A percentile compares a stretch with the other conserved stretches of the same genome.
These are phyloP conservation scores for Phialemoniopsis sp. DNA, from an alignment of 2,329 filamentous ascomycete genomes.

Conservation along the genomic window DNA sequence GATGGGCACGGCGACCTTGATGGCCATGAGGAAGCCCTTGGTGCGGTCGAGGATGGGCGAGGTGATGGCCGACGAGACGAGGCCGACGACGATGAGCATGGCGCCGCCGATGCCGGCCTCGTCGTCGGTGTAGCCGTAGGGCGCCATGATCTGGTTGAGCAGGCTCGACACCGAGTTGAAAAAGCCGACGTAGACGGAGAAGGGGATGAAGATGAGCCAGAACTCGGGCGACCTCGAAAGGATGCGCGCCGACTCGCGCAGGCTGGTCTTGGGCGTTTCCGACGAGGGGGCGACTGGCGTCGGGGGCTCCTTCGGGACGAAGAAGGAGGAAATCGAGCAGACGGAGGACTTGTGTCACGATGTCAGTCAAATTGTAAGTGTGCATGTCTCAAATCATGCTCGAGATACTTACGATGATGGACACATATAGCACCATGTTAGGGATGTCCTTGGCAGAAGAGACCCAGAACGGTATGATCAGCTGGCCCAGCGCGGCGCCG, in stretches of 20 bases:
- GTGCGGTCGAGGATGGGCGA: slow-evolving; percentile 82
- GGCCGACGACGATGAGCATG: slow-evolving; percentile 82
- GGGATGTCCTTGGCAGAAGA: slow-evolving; percentile 61
- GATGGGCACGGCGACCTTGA: slow-evolving; percentile 72
- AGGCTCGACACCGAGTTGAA: slow-evolving; percentile 91
- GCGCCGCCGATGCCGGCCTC: slow-evolving; percentile 88
- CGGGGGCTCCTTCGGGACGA: slow-evolving; percentile 73
- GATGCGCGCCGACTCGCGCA: slow-evolving; percentile 47
- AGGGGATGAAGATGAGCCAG: slow-evolving; percentile 79
- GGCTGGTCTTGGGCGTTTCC: slow-evolving; percentile 48
- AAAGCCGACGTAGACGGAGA: slow-evolving; percentile 78
- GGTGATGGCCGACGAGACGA: slow-evolving; percentile 70
- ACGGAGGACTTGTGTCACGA: slow-evolving; percentile 60
- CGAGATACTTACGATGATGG: slow-evolving; percentile 76
- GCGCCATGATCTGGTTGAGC: slow-evolving; percentile 83
- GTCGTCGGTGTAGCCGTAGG: slow-evolving; percentile 79
- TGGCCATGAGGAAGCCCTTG: slow-evolving; percentile 70
- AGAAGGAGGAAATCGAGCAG: slow-evolving; percentile 70
- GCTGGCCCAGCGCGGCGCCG: slow-evolving; percentile 81
- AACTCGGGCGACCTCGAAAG: slow-evolving; percentile 63
- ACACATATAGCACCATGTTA: slow-evolving; percentile 77
- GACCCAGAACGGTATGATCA: slow-evolving; percentile 79
- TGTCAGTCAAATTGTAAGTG: too few species aligned
- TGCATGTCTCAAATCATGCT: too few species aligned
- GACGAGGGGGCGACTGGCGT: slow-evolving; percentile 71